Evolutionary conservation across 345 rosid species (phyloP).

Genomic region (Garcia nutans): DNA sequence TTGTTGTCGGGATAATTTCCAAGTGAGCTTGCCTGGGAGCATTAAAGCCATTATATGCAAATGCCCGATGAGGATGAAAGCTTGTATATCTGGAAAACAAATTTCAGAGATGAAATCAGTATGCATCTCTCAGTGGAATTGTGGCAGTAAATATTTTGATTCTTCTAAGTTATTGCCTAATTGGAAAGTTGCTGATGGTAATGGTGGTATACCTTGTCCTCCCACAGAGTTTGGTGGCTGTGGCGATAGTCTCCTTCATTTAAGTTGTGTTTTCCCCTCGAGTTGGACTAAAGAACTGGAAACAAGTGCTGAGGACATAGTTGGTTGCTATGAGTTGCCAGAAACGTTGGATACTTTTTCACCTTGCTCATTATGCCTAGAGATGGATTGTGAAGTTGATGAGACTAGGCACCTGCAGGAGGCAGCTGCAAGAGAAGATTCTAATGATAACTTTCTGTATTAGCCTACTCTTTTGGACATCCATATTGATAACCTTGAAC

Average conservation of each 20-base stretch:
- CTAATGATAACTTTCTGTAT: slow-evolving; percentile 67
- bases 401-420: slow-evolving; percentile 53
- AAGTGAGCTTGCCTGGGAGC: slow-evolving; percentile 42
- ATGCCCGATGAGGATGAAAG: slow-evolving; percentile 37
- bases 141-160: slow-evolving; percentile 26
- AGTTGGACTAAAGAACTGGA: slow-evolving; percentile 72
- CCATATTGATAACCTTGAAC: slow-evolving; percentile 68
- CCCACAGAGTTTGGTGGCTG: slow-evolving; percentile 61
- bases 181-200: slow-evolving; percentile 31
- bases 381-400: slow-evolving; percentile 40
- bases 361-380: slow-evolving; percentile 63
- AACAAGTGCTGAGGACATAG: slow-evolving; percentile 77
- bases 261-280: slow-evolving; percentile 50
- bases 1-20: slow-evolving; percentile 52
- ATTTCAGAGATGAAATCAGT: slow-evolving; percentile 31
- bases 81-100: slow-evolving; percentile 27
- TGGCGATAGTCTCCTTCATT: slow-evolving; percentile 48
- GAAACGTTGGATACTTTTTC: slow-evolving; percentile 59
- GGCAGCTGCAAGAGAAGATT: slow-evolving; percentile 61
- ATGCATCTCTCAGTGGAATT: slow-evolving; percentile 23
- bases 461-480: slow-evolving; percentile 54
- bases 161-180: slow-evolving; percentile 32
- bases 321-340: slow-evolving; percentile 82
- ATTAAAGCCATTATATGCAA: slow-evolving; percentile 36
- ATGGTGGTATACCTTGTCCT: slow-evolving; percentile 48